Percentiles rank a stretch among this genome's conserved stretches.
These are phyloP conservation scores for Clavaria fumosa DNA, from an alignment of 768 basidiomycete species.

Conservation along the genomic window DNA sequence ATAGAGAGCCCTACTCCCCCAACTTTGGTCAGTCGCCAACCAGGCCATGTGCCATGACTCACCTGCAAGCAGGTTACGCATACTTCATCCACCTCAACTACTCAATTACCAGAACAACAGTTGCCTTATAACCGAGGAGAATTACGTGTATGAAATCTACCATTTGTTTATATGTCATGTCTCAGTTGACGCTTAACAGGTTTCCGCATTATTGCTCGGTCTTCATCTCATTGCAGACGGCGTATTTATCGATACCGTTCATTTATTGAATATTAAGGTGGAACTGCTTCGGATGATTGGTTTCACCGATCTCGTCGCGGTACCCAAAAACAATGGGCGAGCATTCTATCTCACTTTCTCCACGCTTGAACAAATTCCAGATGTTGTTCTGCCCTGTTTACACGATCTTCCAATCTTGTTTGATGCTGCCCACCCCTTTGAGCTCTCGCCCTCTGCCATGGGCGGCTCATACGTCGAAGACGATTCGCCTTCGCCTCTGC, in stretches of 20 bases:
- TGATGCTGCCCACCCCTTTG: constrained; percentile 39
- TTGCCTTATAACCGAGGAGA: too few species aligned
- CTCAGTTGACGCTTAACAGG: constrained; percentile 20
- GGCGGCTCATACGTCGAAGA: constrained; percentile 26
- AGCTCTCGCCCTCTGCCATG: constrained; percentile 30
- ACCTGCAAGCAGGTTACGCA: too few species aligned
- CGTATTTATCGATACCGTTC: constrained; percentile 32
- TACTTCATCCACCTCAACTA: too few species aligned
- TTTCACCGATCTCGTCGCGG: constrained; percentile 33
- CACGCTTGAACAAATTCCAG: constrained; percentile 27
- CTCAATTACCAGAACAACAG: too few species aligned
- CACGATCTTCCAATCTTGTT: constrained; percentile 40
- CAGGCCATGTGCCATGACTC: too few species aligned
- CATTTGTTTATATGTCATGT: too few species aligned
- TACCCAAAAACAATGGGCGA: constrained; percentile 32
- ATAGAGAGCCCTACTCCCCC: too few species aligned
- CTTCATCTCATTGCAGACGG: constrained; percentile 57
- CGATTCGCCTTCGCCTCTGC: constrained; percentile 25
- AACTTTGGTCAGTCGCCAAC: too few species aligned
- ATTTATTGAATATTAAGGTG: constrained; percentile 47
- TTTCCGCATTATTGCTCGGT: constrained; percentile 38
- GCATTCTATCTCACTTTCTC: constrained; percentile 41
- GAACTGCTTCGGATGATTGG: constrained; percentile 35
- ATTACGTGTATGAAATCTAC: too few species aligned
- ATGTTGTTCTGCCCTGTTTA: constrained; percentile 36